Percentiles rank a stretch among this genome's conserved stretches.
Conservation (phyloP, 1,284 basidiomycete genomes). For the Apiotrichum akiyoshidainum region DNA sequence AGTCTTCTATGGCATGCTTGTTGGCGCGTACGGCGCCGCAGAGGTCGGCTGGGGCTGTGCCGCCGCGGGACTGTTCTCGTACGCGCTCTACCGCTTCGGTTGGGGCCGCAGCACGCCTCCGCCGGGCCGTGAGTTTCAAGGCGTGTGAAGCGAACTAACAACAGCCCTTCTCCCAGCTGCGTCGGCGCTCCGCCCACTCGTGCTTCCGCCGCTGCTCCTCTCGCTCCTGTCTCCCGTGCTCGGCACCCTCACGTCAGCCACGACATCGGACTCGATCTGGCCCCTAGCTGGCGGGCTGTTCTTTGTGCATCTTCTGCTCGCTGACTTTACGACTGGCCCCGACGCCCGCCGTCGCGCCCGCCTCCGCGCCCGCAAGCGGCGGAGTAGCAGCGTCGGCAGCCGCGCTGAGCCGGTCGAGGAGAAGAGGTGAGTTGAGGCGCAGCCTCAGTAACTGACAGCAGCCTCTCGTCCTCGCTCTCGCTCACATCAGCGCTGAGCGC, state of each 20-base stretch:
- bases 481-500: slow-evolving; percentile 94
- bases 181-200: slow-evolving; percentile 51
- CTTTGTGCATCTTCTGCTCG: slow-evolving; percentile 61
- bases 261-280: slow-evolving; percentile 96
- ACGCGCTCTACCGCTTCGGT: slow-evolving; percentile 57
- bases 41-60: slow-evolving; percentile 69
- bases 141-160: not conserved
- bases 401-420: slow-evolving; percentile 26
- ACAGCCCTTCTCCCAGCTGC: slow-evolving; percentile 55
- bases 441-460: slow-evolving; percentile 39
- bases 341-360: slow-evolving; percentile 33
- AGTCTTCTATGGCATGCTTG: slow-evolving; percentile 70
- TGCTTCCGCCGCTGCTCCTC: slow-evolving; percentile 81
- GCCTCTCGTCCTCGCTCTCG: slow-evolving; percentile 82
- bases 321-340: slow-evolving; percentile 59
- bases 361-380: slow-evolving; percentile 8
- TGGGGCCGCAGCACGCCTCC: slow-evolving; percentile 7
- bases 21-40: slow-evolving; percentile 63
- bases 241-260: slow-evolving; percentile 86
- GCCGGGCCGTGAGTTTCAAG: slow-evolving; percentile 10
- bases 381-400: slow-evolving; percentile 15
- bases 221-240: slow-evolving; percentile 87
- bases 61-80: slow-evolving; percentile 60
- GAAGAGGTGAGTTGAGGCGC: slow-evolving; percentile 27
- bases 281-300: slow-evolving; percentile 72